Conservation (phyloP, 2,329 filamentous ascomycete species). For the Davidsoniella australis region DNA sequence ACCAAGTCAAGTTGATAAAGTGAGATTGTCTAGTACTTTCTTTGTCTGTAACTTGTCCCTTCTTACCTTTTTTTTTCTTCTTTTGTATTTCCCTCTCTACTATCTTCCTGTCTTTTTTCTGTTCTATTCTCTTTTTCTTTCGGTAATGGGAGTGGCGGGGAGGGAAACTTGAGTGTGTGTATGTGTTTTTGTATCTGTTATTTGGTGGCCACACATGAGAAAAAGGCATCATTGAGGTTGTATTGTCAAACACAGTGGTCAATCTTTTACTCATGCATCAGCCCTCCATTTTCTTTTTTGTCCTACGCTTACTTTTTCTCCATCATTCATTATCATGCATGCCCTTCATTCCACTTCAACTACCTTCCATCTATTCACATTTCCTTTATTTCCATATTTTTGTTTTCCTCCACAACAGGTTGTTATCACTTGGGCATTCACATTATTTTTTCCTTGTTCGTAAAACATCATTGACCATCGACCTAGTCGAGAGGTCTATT, state of each 20-base stretch:
- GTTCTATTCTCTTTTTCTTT: not conserved
- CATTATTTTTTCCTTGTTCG: no score
- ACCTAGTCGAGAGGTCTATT: no score
- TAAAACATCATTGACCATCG: no score
- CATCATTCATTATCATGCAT: not conserved
- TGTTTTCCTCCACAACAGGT: no score
- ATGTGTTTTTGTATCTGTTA: not conserved
- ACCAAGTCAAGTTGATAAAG: no score
- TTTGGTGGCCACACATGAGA: no score
- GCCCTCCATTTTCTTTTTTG: not conserved
- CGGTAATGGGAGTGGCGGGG: not conserved
- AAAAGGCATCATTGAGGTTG: not conserved
- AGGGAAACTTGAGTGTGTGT: not conserved
- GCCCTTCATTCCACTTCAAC: not conserved
- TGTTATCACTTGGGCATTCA: no score
- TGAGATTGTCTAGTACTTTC: no score
- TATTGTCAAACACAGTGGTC: no score
- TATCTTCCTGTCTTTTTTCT: not conserved
- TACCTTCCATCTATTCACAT: no score
- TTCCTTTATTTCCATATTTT: no score
- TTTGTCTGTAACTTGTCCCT: not conserved
- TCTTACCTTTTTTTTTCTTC: slow-evolving; percentile 1
- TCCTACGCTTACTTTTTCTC: slow-evolving; percentile 1
- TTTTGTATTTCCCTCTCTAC: not conserved
- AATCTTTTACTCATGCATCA: not conserved